Evolutionary conservation across 2,329 filamentous ascomycete species (phyloP).

Genomic region (Diaporthe sp.): DNA sequence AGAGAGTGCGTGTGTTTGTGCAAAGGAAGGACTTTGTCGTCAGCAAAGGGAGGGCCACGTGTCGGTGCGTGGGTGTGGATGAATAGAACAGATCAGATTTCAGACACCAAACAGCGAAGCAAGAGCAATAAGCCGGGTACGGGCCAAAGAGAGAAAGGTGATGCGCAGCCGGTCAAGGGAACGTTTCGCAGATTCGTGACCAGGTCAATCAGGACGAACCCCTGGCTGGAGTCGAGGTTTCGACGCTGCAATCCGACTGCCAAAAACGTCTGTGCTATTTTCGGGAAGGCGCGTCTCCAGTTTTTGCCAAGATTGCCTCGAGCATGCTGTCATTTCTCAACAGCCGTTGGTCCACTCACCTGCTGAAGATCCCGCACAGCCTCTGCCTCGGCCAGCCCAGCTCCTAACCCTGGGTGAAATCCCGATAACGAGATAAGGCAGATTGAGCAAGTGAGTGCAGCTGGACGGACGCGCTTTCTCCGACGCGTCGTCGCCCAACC

Average conservation of each 20-base stretch:
- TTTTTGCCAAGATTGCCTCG: constrained; percentile 24
- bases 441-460: neutral
- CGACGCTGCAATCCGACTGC: constrained; percentile 2
- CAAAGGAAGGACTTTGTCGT: neutral
- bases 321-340: neutral
- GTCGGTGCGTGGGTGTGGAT: constrained; percentile 1
- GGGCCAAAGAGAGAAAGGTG: constrained; percentile 5
- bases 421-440: constrained; percentile 12
- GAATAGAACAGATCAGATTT: neutral
- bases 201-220: constrained; percentile 22
- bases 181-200: constrained; percentile 30
- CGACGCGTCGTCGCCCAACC: constrained; percentile 1
- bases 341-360: neutral
- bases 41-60: constrained; percentile 27
- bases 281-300: neutral
- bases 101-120: neutral
- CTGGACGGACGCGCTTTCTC: constrained; percentile 1
- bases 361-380: neutral
- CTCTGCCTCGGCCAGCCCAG: neutral
- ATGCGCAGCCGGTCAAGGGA: constrained; percentile 18
- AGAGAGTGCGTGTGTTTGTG: neutral
- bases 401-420: constrained; percentile 16
- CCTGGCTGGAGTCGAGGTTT: constrained; percentile 19
- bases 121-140: neutral
- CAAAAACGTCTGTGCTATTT: constrained; percentile 23